Percentiles rank a stretch among this genome's conserved stretches.
Evolutionary conservation across 768 basidiomycete genomes (phyloP).

Genomic region (Neoboletus brunneissimus): DNA sequence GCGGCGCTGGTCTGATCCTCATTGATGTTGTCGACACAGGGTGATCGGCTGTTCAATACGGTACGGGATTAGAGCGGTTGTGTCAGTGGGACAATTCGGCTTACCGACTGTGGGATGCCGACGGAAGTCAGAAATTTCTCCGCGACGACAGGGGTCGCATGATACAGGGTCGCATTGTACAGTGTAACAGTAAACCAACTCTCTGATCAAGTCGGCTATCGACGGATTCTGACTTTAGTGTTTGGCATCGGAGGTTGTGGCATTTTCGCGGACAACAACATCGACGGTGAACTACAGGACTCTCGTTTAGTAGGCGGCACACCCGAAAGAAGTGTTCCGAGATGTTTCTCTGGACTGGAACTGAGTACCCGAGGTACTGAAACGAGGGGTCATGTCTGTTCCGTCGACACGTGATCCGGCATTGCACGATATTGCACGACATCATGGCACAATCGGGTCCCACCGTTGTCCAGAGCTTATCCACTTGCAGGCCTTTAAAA

Average conservation of each 20-base stretch:
- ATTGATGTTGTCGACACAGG: slow-evolving; percentile 41
- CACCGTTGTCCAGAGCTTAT: slow-evolving; percentile 2
- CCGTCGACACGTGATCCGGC: slow-evolving; percentile 28
- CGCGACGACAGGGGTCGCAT: neutral
- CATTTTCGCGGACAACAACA: neutral
- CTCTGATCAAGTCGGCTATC: neutral
- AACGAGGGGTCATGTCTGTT: neutral
- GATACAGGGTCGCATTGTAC: neutral
- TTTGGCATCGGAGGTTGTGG: no score
- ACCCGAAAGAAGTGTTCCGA: neutral
- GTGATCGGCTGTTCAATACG: slow-evolving; percentile 84
- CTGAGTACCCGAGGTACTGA: neutral
- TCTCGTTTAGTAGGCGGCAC: neutral
- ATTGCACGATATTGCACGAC: slow-evolving; percentile 30
- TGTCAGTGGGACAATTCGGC: no score
- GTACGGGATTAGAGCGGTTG: slow-evolving; percentile 35
- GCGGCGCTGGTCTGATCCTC: neutral
- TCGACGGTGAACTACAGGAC: neutral
- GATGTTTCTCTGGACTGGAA: neutral
- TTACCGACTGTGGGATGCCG: neutral
- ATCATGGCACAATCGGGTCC: slow-evolving; percentile 30
- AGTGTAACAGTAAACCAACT: neutral
- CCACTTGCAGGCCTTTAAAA: neutral
- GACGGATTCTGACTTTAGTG: neutral
- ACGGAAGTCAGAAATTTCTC: neutral